Conservation (phyloP, 176 grass and related monocot species). For the Aegilops speltoides region DNA sequence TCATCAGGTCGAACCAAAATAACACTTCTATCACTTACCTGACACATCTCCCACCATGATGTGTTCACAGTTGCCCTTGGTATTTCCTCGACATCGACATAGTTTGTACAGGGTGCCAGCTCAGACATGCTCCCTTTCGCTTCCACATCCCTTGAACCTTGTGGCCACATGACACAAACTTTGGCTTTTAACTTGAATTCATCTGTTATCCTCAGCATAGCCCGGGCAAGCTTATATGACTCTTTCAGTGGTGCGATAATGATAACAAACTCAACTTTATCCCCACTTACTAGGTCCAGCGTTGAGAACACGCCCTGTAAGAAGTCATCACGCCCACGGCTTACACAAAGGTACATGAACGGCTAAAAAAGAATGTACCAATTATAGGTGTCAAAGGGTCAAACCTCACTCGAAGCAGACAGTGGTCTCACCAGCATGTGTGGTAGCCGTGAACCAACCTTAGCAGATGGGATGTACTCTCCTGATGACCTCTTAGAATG, state of each 20-base stretch:
- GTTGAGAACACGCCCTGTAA: conserved; percentile 65
- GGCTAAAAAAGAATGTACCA: not conserved
- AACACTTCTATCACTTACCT: conserved; percentile 45
- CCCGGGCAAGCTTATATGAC: conserved; percentile 66
- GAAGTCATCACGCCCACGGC: not conserved
- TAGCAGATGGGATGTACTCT: conserved; percentile 72
- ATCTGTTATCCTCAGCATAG: conserved; percentile 45
- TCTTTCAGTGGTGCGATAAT: conserved; percentile 66
- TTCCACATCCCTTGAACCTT: conserved; percentile 35
- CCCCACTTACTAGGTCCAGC: conserved; percentile 67
- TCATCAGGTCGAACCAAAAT: conserved; percentile 91
- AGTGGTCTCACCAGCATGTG: conserved; percentile 70
- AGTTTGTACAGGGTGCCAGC: conserved; percentile 61
- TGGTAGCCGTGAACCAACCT: conserved; percentile 59
- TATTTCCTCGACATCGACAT: conserved; percentile 63
- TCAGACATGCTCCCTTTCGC: conserved; percentile 29
- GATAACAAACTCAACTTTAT: conserved; percentile 78
- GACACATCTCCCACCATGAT: conserved; percentile 88
- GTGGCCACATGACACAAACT: conserved; percentile 80
- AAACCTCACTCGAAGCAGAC: conserved; percentile 53
- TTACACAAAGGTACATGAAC: not conserved
- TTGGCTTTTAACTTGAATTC: conserved; percentile 60
- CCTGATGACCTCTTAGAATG: conserved; percentile 45
- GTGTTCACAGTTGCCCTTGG: conserved; percentile 36
- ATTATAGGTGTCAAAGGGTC: conserved; percentile 9